A percentile compares a stretch with the other conserved stretches of the same genome.
Conservation (phyloP, 2,329 filamentous ascomycete species). For the Clarireedia hainanense region DNA sequence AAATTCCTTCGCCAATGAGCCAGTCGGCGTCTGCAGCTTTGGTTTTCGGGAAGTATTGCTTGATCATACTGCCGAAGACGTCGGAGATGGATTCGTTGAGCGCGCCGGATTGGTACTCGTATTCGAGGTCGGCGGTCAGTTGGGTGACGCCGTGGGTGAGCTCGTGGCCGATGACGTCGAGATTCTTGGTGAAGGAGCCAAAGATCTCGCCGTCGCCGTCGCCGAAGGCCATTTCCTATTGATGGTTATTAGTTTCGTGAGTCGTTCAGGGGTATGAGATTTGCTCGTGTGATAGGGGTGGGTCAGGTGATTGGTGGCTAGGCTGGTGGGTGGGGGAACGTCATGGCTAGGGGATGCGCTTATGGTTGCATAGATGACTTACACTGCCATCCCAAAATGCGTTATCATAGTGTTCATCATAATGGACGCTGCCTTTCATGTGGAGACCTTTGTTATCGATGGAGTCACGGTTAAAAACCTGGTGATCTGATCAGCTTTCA, state of each 20-base stretch:
- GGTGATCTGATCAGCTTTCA: neutral
- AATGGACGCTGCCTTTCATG: slow-evolving; percentile 47
- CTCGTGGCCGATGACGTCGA: slow-evolving; percentile 52
- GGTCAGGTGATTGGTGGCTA: neutral
- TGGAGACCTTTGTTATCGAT: slow-evolving; percentile 43
- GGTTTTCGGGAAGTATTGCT: slow-evolving; percentile 39
- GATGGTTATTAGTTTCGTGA: neutral
- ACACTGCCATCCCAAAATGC: slow-evolving; percentile 41
- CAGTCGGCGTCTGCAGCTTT: slow-evolving; percentile 39
- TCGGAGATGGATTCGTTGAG: slow-evolving; percentile 51
- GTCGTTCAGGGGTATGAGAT: neutral
- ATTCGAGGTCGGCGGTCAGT: slow-evolving; percentile 41
- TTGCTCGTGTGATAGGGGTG: neutral
- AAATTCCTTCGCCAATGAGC: slow-evolving; percentile 46
- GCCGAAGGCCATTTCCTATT: slow-evolving; percentile 49
- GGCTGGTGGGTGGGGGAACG: no score
- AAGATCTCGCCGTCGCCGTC: slow-evolving; percentile 43
- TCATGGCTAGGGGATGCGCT: no score
- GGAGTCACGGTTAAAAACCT: slow-evolving; percentile 41
- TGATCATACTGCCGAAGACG: slow-evolving; percentile 49
- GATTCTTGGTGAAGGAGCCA: slow-evolving; percentile 37
- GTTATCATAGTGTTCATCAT: slow-evolving; percentile 30
- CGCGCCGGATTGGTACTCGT: slow-evolving; percentile 44
- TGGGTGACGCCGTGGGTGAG: slow-evolving; percentile 48
- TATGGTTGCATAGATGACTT: neutral